These are phyloP conservation scores for Plasmopara halstedii DNA, from an alignment of 352 stramenopile species.

Conservation along the genomic window DNA sequence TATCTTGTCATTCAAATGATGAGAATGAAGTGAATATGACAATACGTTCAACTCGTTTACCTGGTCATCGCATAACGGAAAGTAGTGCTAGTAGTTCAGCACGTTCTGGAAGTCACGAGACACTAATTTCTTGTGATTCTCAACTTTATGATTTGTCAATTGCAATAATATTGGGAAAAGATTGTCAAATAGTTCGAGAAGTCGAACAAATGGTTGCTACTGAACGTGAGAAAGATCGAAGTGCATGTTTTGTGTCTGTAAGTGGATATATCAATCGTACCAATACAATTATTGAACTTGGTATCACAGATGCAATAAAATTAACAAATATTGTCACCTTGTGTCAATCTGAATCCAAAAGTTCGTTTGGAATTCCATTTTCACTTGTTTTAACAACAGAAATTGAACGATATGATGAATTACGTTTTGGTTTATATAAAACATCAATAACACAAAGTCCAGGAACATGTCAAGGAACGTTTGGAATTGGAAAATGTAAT, in stretches of 20 bases:
- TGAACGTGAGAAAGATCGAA: slow-evolving; percentile 48
- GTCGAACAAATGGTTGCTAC: slow-evolving; percentile 11
- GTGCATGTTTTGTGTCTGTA: slow-evolving; percentile 44
- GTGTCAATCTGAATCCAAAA: slow-evolving; percentile 9
- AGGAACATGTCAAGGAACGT: slow-evolving; percentile 30
- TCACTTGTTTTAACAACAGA: slow-evolving; percentile 46
- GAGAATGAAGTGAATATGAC: slow-evolving; percentile 9
- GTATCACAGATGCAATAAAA: slow-evolving; percentile 51
- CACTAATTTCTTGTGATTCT: no score
- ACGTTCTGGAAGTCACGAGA: no score
- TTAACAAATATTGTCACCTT: slow-evolving; percentile 37
- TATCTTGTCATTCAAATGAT: slow-evolving; percentile 13
- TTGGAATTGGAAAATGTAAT: slow-evolving; percentile 46
- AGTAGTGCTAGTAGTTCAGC: slow-evolving; percentile 12
- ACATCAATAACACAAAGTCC: slow-evolving; percentile 36
- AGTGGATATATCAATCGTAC: slow-evolving; percentile 34
- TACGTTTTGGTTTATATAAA: slow-evolving; percentile 61
- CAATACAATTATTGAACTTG: slow-evolving; percentile 47
- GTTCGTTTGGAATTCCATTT: slow-evolving; percentile 38
- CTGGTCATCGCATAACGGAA: no score
- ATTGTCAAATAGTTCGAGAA: slow-evolving; percentile 39
- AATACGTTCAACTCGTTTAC: not conserved
- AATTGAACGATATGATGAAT: slow-evolving; percentile 49
- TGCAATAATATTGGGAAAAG: slow-evolving; percentile 42
- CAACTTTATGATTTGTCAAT: slow-evolving; percentile 45